Evolutionary conservation across 2,329 filamentous ascomycete genomes (phyloP), one percentile per base, ranked within the genome.

Genomic region (Verticillium nonalfalfae): DNA sequence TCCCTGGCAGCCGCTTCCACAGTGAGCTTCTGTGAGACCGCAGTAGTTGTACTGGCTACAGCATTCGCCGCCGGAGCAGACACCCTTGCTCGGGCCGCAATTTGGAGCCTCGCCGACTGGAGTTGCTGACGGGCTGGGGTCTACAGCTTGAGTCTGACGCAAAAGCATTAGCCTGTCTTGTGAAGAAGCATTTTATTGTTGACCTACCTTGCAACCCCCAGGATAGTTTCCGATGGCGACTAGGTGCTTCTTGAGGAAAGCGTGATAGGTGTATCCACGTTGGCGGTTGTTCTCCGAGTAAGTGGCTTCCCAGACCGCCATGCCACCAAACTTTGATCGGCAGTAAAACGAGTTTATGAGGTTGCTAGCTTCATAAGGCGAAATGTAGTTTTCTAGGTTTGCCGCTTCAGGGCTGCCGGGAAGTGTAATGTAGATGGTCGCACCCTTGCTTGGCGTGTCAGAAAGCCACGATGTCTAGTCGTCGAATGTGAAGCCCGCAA

Each of bases 291-390:
- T 57, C 26, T 62, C 59, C 7, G 62, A 62, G 18, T 61, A 61
- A 1, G 70, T 69, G 33, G 71, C 72, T 35, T 74, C 72, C 68
- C 68, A 74, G 7, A 74, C 40, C 59, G 71, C 71, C 35, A 71
- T 63, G 59, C 72, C 72, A 1, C 68, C 71, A 40, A 74, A 72
- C 13, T 69, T 63, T 4, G 60, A 9, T 1, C 66, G 61, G 21
- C 61, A 66, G 59, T 71, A 72, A 52, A 66, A 69, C 33, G 67
- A 55, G 56, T 68, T 67, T 57, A 73, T 63, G 15, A 74, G 62
- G 13, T 61, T 60, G 21, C 61, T 61, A 4, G 69, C 66, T n/a
- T 62, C 60, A 1, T 26, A 40, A 10, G 66, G 66, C 31, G 57
- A 60, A 39, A 74, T 59, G 55, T 73, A 73, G 31, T 61, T 64